These are phyloP conservation scores for Passalora sequoiae DNA, from an alignment of 2,329 filamentous ascomycete species.

Conservation along the genomic window DNA sequence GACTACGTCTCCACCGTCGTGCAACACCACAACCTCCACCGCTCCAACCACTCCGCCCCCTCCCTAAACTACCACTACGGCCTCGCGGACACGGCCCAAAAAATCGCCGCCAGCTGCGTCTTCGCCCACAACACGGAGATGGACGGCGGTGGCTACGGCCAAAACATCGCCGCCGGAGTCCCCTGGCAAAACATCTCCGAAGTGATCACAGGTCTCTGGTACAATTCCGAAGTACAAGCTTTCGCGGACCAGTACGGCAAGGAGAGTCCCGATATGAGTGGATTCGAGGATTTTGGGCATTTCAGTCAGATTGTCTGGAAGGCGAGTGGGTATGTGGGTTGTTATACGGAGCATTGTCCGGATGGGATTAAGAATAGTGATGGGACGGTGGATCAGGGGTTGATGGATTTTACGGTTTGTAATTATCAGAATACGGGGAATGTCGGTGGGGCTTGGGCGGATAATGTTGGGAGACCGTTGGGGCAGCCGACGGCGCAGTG, in stretches of 20 bases:
- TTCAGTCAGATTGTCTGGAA: conserved; percentile 71
- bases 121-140: conserved; percentile 66
- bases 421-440: conserved; percentile 57
- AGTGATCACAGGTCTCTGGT: conserved; percentile 76
- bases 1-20: conserved; percentile 2
- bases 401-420: conserved; percentile 83
- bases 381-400: conserved; percentile 43
- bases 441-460: conserved; percentile 9
- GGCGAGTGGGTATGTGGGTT: conserved; percentile 56
- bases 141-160: conserved; percentile 67
- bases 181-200: conserved; percentile 52
- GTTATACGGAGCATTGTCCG: conserved; percentile 52
- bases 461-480: conserved; percentile 9
- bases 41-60: background rate
- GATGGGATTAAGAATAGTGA: conserved; percentile 40
- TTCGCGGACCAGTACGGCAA: conserved; percentile 35
- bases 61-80: conserved; percentile 52
- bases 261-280: conserved; percentile 52
- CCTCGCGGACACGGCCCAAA: conserved; percentile 59
- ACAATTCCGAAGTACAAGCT: conserved; percentile 67
- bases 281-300: conserved; percentile 65
- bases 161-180: conserved; percentile 76
- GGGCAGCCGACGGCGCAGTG: background rate
- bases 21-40: conserved; percentile 1
- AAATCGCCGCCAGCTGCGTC: conserved; percentile 60